phyloP scores from a whole-genome alignment of 805 yeast genomes.

The Danielozyma ontarioensis region DNA sequence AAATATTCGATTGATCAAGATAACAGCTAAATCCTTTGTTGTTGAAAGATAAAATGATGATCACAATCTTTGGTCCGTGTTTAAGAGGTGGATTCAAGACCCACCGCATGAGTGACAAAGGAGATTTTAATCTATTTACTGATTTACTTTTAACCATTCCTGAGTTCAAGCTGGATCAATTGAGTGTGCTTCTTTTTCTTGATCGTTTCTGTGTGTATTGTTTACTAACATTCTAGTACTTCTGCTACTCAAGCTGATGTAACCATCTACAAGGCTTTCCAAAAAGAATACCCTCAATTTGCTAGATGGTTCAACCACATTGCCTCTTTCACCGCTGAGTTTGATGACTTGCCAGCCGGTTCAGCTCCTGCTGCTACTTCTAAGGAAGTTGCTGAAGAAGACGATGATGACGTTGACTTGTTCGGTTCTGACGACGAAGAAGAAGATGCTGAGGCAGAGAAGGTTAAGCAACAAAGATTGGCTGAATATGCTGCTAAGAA shows the following conservation, averaged over 20 bases:
- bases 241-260: conserved; percentile 96
- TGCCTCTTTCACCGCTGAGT: conserved; percentile 86
- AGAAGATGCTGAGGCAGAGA: conserved; percentile 96
- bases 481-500: conserved; percentile 97
- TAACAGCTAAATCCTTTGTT: not conserved
- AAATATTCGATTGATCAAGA: not conserved
- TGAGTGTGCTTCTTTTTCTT: too few species aligned
- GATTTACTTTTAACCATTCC: conserved; percentile 37
- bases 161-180: conserved; percentile 17
- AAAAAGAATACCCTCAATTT: conserved; percentile 85
- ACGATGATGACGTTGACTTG: conserved; percentile 89
- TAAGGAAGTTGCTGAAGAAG: conserved; percentile 61
- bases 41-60: conserved; percentile 48
- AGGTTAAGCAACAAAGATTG: conserved; percentile 93
- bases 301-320: conserved; percentile 99
- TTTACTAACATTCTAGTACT: conserved; percentile 47
- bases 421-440: conserved; percentile 94
- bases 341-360: conserved; percentile 77
- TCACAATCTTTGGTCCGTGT: conserved; percentile 86
- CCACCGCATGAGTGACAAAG: conserved; percentile 89
- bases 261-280: conserved; percentile 89
- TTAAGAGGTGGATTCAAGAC: conserved; percentile 94
- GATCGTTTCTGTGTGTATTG: conserved; percentile 1
- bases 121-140: conserved; percentile 23
- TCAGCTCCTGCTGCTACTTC: conserved; percentile 49